Conservation (phyloP, 179 eudicot genomes). For the Vitellaria paradoxa region DNA sequence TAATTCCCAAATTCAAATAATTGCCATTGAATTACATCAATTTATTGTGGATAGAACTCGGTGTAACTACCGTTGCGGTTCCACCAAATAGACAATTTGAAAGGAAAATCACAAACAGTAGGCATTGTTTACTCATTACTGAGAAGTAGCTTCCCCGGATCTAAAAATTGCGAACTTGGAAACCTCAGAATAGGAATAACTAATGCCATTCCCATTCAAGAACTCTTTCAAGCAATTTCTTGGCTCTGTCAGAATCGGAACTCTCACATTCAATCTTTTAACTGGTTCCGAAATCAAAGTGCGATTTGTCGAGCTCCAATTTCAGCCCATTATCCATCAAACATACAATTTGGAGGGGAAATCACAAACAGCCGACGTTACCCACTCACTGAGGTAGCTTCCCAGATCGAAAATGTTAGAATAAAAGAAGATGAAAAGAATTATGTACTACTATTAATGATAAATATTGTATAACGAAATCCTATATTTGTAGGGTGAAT, state of each 20-base stretch:
- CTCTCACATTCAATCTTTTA: slow-evolving; percentile 69
- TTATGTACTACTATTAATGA: too few species aligned
- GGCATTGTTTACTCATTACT: not conserved
- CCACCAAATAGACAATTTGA: not conserved
- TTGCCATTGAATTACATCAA: too few species aligned
- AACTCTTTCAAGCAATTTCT: slow-evolving; percentile 47
- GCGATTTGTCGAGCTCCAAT: slow-evolving; percentile 53
- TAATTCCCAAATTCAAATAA: too few species aligned
- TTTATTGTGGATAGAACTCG: too few species aligned
- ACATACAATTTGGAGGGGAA: too few species aligned
- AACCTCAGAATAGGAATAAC: too few species aligned
- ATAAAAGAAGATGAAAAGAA: too few species aligned
- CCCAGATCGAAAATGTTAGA: too few species aligned
- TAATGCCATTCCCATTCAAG: slow-evolving; percentile 40
- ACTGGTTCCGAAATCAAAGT: slow-evolving; percentile 46
- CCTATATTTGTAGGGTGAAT: too few species aligned
- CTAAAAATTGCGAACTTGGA: not conserved
- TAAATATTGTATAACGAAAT: too few species aligned
- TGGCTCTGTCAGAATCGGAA: slow-evolving; percentile 37
- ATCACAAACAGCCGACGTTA: too few species aligned
- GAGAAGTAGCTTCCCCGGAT: slow-evolving; percentile 50
- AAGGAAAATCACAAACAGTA: not conserved
- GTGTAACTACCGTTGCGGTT: not conserved
- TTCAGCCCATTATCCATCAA: slow-evolving; percentile 49
- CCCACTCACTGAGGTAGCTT: too few species aligned